Conservation (phyloP, 768 basidiomycete genomes). For the Serendipita vermifera region DNA sequence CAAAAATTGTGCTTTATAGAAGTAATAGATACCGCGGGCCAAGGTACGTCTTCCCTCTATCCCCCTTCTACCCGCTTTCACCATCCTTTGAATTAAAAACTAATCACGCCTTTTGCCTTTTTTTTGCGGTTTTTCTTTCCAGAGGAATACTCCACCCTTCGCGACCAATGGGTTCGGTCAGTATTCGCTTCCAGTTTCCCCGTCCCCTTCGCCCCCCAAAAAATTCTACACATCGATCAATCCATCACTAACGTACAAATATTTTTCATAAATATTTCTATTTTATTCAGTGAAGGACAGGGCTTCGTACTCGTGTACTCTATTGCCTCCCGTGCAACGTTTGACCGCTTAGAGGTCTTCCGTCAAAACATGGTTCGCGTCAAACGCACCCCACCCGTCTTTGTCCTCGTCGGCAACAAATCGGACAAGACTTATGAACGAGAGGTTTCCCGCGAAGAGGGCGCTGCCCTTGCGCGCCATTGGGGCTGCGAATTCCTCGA, state of each 20-base stretch:
- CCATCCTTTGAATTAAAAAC: constrained; percentile 16
- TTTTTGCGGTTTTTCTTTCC: constrained; percentile 11
- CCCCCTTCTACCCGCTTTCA: constrained; percentile 12
- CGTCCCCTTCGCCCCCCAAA: neutral
- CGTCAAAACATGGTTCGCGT: constrained; percentile 82
- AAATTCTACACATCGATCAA: no score
- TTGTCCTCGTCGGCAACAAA: constrained; percentile 96
- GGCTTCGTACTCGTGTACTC: constrained; percentile 97
- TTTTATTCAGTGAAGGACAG: constrained; percentile 66
- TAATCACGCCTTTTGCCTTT: no score
- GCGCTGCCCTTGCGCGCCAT: constrained; percentile 60
- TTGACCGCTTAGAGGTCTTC: constrained; percentile 80
- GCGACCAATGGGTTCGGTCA: constrained; percentile 97
- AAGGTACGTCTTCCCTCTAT: constrained; percentile 46
- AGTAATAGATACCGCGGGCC: constrained; percentile 94
- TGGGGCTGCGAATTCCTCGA: constrained; percentile 93
- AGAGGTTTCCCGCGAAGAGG: constrained; percentile 86
- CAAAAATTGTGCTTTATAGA: constrained; percentile 93
- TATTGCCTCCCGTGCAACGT: constrained; percentile 85
- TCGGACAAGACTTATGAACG: constrained; percentile 83
- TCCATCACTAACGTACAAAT: constrained; percentile 1
- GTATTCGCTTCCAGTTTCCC: constrained; percentile 22
- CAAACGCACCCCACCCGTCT: constrained; percentile 71
- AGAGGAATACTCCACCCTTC: constrained; percentile 96
- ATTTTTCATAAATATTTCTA: constrained; percentile 13